Base-by-base conservation (phyloP, 768 basidiomycete genomes). In the Termitomyces sp. region DNA sequence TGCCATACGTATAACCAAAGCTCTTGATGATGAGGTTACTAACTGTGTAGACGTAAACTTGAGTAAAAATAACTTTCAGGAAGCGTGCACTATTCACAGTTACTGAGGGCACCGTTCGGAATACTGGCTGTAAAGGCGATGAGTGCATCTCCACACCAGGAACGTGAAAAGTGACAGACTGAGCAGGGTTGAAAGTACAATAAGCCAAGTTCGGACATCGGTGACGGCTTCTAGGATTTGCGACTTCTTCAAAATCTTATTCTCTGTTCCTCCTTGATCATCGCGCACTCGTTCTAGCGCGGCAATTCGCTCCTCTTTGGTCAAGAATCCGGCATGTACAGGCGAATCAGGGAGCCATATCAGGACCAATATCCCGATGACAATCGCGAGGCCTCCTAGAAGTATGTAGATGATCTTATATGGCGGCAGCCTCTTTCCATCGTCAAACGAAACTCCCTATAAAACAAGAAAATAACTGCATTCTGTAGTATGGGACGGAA, bases 321-420 rank as follows among this genome's bases (percentile, higher is more conserved):
- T 82, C 16, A 87, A 72, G 65, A 84, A 78, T 5, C 64, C 70
- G 1, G 87, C 85, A 62, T 82, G 80, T 3, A 86, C 82, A 4
- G 85, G 86, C 0, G 85, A 86, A 66, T 88, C 85, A 0, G 86
- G 85, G 16, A 88, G 73, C 80, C 79, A 84, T 9, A 87, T 71
- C 9, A 87, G 67, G 4, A 87, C 82, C 47, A 73, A 70, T 28
- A 82, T 62, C 7, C 84, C 86, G 38, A 88, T 78, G 3, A 85
- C 18, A 40, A 86, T 83, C 0, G 86, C 85, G 8, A 88, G 71
- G 0, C 74, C 84, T 10, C 86, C 85, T 30, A 86, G 77, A 2
- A 86, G 72, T 41, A 86, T 61, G 64, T 84, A 87, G 5, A 88
- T 74, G 58, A 86, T 85, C 67, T 83, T 83, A 73, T 82, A 88